Evolutionary conservation across 164 flowering plant genomes (phyloP), one percentile per base, ranked within the genome.

Genomic region (Pachysandra terminalis): DNA sequence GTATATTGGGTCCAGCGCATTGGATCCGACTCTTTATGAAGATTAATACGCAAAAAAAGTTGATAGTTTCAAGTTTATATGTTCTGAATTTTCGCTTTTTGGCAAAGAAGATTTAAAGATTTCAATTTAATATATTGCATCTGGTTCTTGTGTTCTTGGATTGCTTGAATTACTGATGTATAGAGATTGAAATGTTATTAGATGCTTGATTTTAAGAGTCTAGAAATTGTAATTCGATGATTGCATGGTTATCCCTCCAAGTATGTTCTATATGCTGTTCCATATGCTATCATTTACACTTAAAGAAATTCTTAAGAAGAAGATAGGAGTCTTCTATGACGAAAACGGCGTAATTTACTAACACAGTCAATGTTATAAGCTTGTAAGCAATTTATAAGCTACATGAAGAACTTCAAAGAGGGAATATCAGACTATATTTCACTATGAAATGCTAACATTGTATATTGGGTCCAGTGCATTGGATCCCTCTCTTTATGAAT

Each of bases 381-480:
- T 40, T 5, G 45, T 5, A 40, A 40, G 45, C 45, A 40, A 40
- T 40, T 10, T 40, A 40, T 40, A 10, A 10, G 7, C 10, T 40
- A n/a, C 10, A 40, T 40, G 45, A 40, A 40, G 45, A 40, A n/a
- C n/a, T n/a, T n/a, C n/a, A n/a, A n/a, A n/a, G n/a, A n/a, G n/a
- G n/a, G n/a, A n/a, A n/a, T n/a, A n/a, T n/a, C n/a, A n/a, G n/a
- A n/a, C n/a, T 55, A 24, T 52, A 15, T 45, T 28, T 27, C 15
- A 21, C 35, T 35, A 56, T 27, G 14, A 24, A 65, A 45, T 52
- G 41, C 41, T 56, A 13, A 54, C 23, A 19, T 12, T 68, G 59
- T 64, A 7, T 64, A 19, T 49, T 26, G 61, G 61, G 53, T 68
- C 61, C 77, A 14, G 65, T 55, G 56, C 19, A 26, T 26, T 60